Evolutionary conservation across 164 flowering plant species (phyloP).

Genomic region (Kalanchoe fedtschenkoi): DNA sequence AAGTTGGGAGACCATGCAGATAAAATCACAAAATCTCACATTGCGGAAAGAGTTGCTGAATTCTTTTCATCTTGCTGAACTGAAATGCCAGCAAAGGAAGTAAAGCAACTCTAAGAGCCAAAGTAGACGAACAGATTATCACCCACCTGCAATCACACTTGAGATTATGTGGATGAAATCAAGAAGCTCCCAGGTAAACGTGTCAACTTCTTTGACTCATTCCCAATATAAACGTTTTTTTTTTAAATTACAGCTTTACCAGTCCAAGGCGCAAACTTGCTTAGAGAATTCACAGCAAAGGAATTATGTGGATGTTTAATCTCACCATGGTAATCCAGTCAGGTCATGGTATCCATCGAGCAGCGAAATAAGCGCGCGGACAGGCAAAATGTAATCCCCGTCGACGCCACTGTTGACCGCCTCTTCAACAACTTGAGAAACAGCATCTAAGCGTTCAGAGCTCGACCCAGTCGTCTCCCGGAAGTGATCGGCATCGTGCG

Average conservation of each 20-base stretch:
- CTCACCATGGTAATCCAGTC: slow-evolving; percentile 79
- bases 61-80: slow-evolving; percentile 46
- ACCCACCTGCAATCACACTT: slow-evolving; percentile 59
- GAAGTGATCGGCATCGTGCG: neutral
- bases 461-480: slow-evolving; percentile 6
- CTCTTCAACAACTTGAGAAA: slow-evolving; percentile 4
- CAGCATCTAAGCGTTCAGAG: slow-evolving; percentile 3
- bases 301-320: neutral
- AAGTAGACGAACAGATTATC: slow-evolving; percentile 54
- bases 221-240: too few relatives aligned
- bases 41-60: slow-evolving; percentile 46
- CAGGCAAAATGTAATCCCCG: slow-evolving; percentile 31
- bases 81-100: slow-evolving; percentile 55
- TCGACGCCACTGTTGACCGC: slow-evolving; percentile 10
- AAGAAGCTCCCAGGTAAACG: too few relatives aligned
- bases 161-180: neutral
- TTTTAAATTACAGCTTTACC: too few relatives aligned
- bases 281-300: neutral
- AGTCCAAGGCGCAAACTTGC: too few relatives aligned
- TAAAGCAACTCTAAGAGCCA: slow-evolving; percentile 51
- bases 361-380: slow-evolving; percentile 33
- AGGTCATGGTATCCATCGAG: slow-evolving; percentile 62
- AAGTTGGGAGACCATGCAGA: neutral
- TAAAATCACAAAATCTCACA: slow-evolving; percentile 33
- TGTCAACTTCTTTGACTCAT: too few relatives aligned